Conservation (phyloP, 768 basidiomycete genomes). For the Termitomyces sp. region DNA sequence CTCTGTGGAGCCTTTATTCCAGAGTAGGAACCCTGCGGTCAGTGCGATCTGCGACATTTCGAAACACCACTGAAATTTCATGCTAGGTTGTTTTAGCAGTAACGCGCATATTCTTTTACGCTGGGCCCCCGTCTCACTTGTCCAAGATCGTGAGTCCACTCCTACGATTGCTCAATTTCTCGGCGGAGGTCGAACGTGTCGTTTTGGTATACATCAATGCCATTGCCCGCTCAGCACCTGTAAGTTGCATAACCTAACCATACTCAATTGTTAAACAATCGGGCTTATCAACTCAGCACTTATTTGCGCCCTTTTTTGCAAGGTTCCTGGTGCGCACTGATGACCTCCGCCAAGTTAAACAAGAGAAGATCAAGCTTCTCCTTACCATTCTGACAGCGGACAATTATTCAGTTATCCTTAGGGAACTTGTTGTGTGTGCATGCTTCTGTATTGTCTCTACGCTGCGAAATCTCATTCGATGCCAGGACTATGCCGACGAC, state of each 20-base stretch:
- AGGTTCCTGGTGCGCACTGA: slow-evolving; percentile 68
- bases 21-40: slow-evolving; percentile 86
- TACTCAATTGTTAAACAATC: not conserved
- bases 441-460: not conserved
- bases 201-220: slow-evolving; percentile 68
- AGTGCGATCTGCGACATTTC: slow-evolving; percentile 18
- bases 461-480: not conserved
- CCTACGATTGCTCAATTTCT: slow-evolving; percentile 63
- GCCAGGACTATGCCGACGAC: slow-evolving; percentile 81
- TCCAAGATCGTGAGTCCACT: slow-evolving; percentile 66
- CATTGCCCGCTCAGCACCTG: slow-evolving; percentile 64
- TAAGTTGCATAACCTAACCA: slow-evolving; percentile 31
- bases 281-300: slow-evolving; percentile 35
- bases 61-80: not conserved
- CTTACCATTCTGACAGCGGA: slow-evolving; percentile 60
- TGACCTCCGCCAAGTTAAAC: slow-evolving; percentile 66
- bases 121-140: slow-evolving; percentile 53
- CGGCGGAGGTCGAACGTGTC: slow-evolving; percentile 72
- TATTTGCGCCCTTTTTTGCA: slow-evolving; percentile 60
- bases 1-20: slow-evolving; percentile 73
- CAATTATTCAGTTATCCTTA: slow-evolving; percentile 67
- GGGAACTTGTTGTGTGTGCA: slow-evolving; percentile 77
- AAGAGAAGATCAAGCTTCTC: slow-evolving; percentile 72
- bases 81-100: slow-evolving; percentile 77
- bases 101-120: slow-evolving; percentile 70